phyloP scores from a whole-genome alignment of 345 rosid genomes.

The Bretschneidera sinensis region DNA sequence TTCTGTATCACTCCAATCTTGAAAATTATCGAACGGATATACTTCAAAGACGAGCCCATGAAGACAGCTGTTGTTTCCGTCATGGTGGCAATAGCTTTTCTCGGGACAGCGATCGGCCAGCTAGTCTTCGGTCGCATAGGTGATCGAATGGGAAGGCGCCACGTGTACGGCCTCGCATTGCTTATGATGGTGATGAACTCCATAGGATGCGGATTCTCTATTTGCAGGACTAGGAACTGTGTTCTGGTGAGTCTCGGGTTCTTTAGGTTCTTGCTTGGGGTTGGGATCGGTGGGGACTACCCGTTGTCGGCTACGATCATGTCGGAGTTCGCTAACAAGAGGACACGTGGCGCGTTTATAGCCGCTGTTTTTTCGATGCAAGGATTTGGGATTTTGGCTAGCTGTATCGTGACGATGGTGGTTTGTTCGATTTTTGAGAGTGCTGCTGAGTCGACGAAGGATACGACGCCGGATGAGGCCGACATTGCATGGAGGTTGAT shows the following conservation, averaged over 20 bases:
- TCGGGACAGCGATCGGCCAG: conserved; percentile 61
- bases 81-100: conserved; percentile 42
- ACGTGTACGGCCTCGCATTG: conserved; percentile 55
- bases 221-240: conserved; percentile 43
- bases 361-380: conserved; percentile 80
- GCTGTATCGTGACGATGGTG: conserved; percentile 48
- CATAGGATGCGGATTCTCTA: conserved; percentile 57
- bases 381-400: conserved; percentile 60
- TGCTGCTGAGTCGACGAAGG: not conserved
- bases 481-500: conserved; percentile 74
- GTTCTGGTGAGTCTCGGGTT: conserved; percentile 54
- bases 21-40: conserved; percentile 38
- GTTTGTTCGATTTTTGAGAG: conserved; percentile 36
- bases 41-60: conserved; percentile 17
- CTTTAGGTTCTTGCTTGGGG: conserved; percentile 59
- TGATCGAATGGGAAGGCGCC: conserved; percentile 53
- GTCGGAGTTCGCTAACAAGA: conserved; percentile 80
- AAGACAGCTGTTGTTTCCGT: conserved; percentile 23
- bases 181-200: conserved; percentile 56
- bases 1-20: conserved; percentile 39
- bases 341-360: conserved; percentile 61
- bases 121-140: conserved; percentile 58
- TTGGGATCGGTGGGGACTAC: conserved; percentile 79
- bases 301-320: conserved; percentile 77
- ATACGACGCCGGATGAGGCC: conserved; percentile 38